Conservation (phyloP, 2,329 filamentous ascomycete species). For the Fusarium buxicola region DNA sequence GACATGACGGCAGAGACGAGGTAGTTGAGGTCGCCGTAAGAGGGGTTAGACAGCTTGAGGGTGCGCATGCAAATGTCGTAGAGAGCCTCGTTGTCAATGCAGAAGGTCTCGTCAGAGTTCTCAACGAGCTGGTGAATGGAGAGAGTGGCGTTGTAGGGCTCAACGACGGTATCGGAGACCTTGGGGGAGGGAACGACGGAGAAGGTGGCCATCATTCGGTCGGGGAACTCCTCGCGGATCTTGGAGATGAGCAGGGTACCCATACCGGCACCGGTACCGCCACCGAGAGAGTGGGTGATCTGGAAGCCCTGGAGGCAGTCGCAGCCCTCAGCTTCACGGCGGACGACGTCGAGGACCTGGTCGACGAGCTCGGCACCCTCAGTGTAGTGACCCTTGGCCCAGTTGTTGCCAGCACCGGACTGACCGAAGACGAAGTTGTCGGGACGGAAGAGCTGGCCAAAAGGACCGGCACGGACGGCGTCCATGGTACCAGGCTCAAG, state of each 20-base stretch:
- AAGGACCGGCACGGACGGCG: slow-evolving; percentile 96
- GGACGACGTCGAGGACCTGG: slow-evolving; percentile 97
- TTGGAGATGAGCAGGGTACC: slow-evolving; percentile 99
- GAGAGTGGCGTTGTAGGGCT: slow-evolving; percentile 99
- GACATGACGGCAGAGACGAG: slow-evolving; percentile 99
- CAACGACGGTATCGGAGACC: slow-evolving; percentile 99
- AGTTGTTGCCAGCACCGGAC: slow-evolving; percentile 99
- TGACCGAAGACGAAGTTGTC: slow-evolving; percentile 99
- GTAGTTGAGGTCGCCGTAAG: slow-evolving; percentile 99
- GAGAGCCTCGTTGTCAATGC: slow-evolving; percentile 99
- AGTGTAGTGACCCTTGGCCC: slow-evolving; percentile 99
- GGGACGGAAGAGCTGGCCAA: slow-evolving; percentile 98
- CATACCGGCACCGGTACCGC: slow-evolving; percentile 99
- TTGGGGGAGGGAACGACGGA: slow-evolving; percentile 98
- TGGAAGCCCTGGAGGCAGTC: slow-evolving; percentile 99
- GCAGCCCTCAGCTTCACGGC: slow-evolving; percentile 97
- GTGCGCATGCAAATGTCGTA: slow-evolving; percentile 99
- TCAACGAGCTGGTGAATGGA: slow-evolving; percentile 99
- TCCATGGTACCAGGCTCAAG: slow-evolving; percentile 99
- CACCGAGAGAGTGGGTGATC: slow-evolving; percentile 99
- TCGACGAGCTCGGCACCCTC: slow-evolving; percentile 99
- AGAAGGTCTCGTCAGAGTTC: slow-evolving; percentile 99
- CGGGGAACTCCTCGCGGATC: slow-evolving; percentile 99
- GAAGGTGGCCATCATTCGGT: slow-evolving; percentile 99
- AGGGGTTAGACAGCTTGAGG: slow-evolving; percentile 97